phyloP scores from a whole-genome alignment of 148 eudicot species.

The Linanthus parryae region DNA sequence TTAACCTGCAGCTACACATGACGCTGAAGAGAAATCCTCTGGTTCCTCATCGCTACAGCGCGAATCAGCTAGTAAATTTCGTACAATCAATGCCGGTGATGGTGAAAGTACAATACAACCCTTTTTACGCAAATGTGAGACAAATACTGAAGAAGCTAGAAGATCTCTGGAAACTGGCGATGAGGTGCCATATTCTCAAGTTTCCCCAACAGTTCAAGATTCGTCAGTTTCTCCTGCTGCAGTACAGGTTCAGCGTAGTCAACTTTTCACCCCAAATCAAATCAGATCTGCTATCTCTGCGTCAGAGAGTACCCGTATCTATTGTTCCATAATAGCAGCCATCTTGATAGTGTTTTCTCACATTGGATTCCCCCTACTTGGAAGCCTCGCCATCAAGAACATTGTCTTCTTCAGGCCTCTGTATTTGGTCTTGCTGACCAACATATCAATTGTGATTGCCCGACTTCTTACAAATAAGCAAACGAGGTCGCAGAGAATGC shows the following conservation, averaged over 20 bases:
- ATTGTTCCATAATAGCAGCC: conserved; percentile 45
- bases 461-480: conserved; percentile 35
- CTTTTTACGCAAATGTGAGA: conserved; percentile 16
- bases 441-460: conserved; percentile 43
- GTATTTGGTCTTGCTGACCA: conserved; percentile 53
- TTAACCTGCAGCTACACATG: conserved; percentile 28
- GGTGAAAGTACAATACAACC: conserved; percentile 22
- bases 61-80: conserved; percentile 15
- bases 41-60: conserved; percentile 13
- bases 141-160: conserved; percentile 17
- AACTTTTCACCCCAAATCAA: conserved; percentile 33
- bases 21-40: conserved; percentile 23
- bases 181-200: conserved; percentile 24
- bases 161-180: conserved; percentile 25
- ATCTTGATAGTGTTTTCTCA: conserved; percentile 54
- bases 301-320: conserved; percentile 48
- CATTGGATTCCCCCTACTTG: conserved; percentile 56
- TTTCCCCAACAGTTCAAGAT: conserved; percentile 18
- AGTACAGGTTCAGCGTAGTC: conserved; percentile 14
- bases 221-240: conserved; percentile 13
- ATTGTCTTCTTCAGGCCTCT: conserved; percentile 59
- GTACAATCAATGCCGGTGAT: conserved; percentile 14
- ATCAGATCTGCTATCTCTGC: conserved; percentile 44
- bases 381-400: conserved; percentile 31
- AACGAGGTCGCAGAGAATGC: conserved; percentile 18